Evolutionary conservation across 1,139 yeast genomes (phyloP).

Genomic region (Fermentozyma sake): DNA sequence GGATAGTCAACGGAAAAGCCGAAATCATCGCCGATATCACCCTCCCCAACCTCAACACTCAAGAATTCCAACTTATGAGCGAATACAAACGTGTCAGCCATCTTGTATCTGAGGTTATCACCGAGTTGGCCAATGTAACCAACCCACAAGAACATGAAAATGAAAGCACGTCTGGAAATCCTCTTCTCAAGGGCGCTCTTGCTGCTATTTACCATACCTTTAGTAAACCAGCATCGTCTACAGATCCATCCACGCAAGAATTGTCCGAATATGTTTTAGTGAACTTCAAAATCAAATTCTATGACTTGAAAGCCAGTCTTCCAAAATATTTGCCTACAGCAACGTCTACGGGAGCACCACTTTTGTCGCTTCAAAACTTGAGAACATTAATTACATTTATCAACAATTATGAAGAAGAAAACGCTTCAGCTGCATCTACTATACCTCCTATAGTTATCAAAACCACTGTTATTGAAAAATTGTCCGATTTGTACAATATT

Average conservation of each 20-base stretch:
- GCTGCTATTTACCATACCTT: constrained; percentile 44
- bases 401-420: constrained; percentile 32
- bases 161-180: constrained; percentile 15
- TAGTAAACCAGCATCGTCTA: constrained; percentile 12
- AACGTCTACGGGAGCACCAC: constrained; percentile 48
- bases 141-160: constrained; percentile 6
- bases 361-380: constrained; percentile 54
- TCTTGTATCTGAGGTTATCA: constrained; percentile 23
- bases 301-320: constrained; percentile 54
- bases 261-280: constrained; percentile 54
- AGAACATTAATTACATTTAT: constrained; percentile 58
- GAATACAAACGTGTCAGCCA: constrained; percentile 26
- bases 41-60: constrained; percentile 43
- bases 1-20: constrained; percentile 68
- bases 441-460: constrained; percentile 36
- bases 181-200: constrained; percentile 38
- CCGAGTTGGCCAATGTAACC: constrained; percentile 23
- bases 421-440: constrained; percentile 1
- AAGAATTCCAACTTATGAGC: constrained; percentile 17
- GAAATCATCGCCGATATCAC: constrained; percentile 68
- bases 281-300: constrained; percentile 59
- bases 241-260: constrained; percentile 6
- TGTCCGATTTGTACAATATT: constrained; percentile 48
- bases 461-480: constrained; percentile 58
- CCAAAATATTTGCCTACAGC: constrained; percentile 53